Conservation (phyloP, 2,329 filamentous ascomycete genomes). For the Thielaviopsis musarum region DNA sequence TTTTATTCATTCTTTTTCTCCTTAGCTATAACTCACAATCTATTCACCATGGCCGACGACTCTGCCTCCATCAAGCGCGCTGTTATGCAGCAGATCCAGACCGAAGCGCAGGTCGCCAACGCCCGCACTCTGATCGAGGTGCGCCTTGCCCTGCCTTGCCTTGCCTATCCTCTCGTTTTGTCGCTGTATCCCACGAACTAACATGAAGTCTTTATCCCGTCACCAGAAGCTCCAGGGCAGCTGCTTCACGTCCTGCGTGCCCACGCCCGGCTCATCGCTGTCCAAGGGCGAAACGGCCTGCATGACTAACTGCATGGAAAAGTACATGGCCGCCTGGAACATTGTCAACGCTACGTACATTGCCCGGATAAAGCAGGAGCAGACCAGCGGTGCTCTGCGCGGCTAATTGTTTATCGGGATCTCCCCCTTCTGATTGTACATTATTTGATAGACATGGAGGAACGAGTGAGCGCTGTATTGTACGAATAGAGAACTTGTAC, state of each 20-base stretch:
- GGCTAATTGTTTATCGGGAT: background rate
- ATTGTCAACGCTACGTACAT: slow-evolving; percentile 53
- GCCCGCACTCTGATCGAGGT: slow-evolving; percentile 56
- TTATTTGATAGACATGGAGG: background rate
- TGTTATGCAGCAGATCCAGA: slow-evolving; percentile 47
- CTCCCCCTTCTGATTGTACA: background rate
- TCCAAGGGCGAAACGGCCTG: slow-evolving; percentile 53
- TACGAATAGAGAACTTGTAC: background rate
- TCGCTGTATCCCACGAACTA: background rate
- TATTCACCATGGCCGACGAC: slow-evolving; percentile 19
- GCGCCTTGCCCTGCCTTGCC: slow-evolving; percentile 16
- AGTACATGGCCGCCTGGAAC: slow-evolving; percentile 73
- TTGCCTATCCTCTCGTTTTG: background rate
- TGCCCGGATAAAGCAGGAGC: slow-evolving; percentile 42
- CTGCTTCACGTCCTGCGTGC: slow-evolving; percentile 64
- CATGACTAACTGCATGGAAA: slow-evolving; percentile 64
- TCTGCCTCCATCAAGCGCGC: slow-evolving; percentile 41
- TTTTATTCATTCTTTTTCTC: background rate
- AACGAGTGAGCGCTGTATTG: background rate
- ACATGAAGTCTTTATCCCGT: background rate
- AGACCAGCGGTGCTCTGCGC: slow-evolving; percentile 17
- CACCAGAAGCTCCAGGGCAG: slow-evolving; percentile 60
- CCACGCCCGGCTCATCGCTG: slow-evolving; percentile 50
- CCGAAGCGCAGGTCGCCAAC: slow-evolving; percentile 49
- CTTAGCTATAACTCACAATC: background rate